phyloP scores from a whole-genome alignment of 345 rosid genomes.

The Ceriops zippeliana region DNA sequence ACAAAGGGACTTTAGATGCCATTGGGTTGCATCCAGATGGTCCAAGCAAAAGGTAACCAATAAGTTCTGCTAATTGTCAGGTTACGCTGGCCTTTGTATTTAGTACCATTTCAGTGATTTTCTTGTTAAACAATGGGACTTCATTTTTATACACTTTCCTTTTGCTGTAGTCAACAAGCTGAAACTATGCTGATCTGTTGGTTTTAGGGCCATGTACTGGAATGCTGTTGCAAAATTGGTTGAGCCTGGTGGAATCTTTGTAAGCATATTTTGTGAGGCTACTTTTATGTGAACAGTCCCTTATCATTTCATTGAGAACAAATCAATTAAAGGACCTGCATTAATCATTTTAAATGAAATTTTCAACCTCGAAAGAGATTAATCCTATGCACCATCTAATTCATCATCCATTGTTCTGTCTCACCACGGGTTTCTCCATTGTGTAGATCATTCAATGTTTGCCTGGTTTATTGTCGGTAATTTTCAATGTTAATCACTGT shows the following conservation, averaged over 20 bases:
- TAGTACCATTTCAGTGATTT: neutral
- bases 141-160: neutral
- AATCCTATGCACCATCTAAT: too few species aligned
- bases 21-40: conserved; percentile 98
- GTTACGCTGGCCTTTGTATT: neutral
- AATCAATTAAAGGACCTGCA: too few species aligned
- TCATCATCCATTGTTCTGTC: too few species aligned
- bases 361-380: too few species aligned
- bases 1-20: conserved; percentile 97
- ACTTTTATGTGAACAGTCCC: neutral
- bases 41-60: conserved; percentile 65
- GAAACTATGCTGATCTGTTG: neutral
- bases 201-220: conserved; percentile 85
- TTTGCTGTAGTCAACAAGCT: neutral
- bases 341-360: too few species aligned
- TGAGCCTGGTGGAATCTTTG: conserved; percentile 76
- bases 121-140: neutral
- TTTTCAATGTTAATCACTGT: neutral
- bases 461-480: neutral
- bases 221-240: conserved; percentile 83
- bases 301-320: neutral
- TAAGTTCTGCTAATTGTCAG: neutral
- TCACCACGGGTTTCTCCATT: too few species aligned
- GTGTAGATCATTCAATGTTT: neutral
- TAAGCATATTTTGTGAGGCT: conserved; percentile 30